Percentiles rank a stretch among this genome's conserved stretches.
Conservation (phyloP, 306 rosid genomes). For the Lithocarpus polystachyus region DNA sequence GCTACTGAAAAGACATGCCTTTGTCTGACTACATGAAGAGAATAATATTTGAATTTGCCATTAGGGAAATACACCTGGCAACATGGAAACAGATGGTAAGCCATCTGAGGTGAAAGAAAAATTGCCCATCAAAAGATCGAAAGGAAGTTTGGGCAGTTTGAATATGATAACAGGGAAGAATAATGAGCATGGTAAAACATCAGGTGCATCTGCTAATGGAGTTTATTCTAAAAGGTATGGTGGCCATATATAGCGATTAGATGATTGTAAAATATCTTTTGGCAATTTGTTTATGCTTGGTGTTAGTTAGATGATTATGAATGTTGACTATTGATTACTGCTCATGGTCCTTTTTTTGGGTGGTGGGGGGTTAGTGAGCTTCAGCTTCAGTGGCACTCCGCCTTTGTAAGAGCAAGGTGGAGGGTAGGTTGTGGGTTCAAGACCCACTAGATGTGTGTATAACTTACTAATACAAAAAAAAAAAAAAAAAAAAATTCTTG, state of each 20-base stretch:
- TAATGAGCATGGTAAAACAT: conserved; percentile 67
- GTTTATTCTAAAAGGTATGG: conserved; percentile 81
- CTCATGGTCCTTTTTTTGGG: not conserved
- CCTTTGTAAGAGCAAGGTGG: no score
- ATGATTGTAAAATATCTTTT: not conserved
- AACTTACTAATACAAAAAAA: no score
- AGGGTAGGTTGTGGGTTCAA: no score
- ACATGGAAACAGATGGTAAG: conserved; percentile 78
- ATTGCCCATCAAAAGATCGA: conserved; percentile 91
- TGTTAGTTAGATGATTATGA: not conserved
- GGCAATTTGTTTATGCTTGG: not conserved
- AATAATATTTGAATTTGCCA: conserved; percentile 35
- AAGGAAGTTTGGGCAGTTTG: conserved; percentile 97
- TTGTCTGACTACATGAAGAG: conserved; percentile 22
- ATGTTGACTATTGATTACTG: not conserved
- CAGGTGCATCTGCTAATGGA: conserved; percentile 81
- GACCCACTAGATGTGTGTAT: no score
- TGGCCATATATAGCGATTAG: conserved; percentile 18
- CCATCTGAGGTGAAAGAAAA: conserved; percentile 89
- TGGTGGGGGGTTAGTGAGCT: not conserved
- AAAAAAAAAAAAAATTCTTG: no score
- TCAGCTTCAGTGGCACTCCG: no score
- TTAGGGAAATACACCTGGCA: conserved; percentile 84
- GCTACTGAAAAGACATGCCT: conserved; percentile 1
- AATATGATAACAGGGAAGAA: conserved; percentile 96